These are phyloP conservation scores for Saccharomycopsis sp. DNA, from an alignment of 805 yeast species.

Conservation along the genomic window DNA sequence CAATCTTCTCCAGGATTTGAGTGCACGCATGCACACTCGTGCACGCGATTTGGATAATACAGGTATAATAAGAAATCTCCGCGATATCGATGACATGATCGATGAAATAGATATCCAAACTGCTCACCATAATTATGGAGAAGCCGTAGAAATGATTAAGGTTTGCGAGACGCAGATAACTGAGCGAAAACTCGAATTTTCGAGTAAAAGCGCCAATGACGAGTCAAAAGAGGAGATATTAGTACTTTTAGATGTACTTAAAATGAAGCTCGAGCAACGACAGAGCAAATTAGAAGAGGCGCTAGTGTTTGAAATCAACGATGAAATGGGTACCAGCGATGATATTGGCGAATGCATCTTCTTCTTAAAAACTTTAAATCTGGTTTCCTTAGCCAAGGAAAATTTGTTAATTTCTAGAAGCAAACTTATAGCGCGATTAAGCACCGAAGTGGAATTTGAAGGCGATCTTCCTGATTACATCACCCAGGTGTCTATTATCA, in stretches of 20 bases:
- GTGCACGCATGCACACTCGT: conserved; percentile 56
- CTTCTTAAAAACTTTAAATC: conserved; percentile 14
- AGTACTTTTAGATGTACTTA: conserved; percentile 36
- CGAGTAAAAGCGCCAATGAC: not conserved
- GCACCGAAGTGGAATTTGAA: conserved; percentile 35
- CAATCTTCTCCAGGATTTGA: conserved; percentile 48
- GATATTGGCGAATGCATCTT: conserved; percentile 17
- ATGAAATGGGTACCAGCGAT: conserved; percentile 16
- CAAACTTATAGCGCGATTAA: conserved; percentile 13
- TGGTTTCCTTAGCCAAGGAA: conserved; percentile 17
- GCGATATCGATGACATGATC: conserved; percentile 50
- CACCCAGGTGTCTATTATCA: conserved; percentile 54
- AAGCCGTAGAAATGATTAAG: conserved; percentile 32
- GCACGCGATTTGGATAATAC: conserved; percentile 44
- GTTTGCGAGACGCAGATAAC: conserved; percentile 20
- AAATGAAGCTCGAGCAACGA: conserved; percentile 33
- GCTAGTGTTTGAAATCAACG: conserved; percentile 19
- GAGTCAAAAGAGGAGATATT: conserved; percentile 9
- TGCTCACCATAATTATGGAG: conserved; percentile 50
- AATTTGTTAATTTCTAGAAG: conserved; percentile 16
- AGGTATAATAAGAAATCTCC: conserved; percentile 39
- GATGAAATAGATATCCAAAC: conserved; percentile 66
- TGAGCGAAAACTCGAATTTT: conserved; percentile 20
- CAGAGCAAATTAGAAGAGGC: conserved; percentile 13
- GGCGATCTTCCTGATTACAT: conserved; percentile 51